These are phyloP conservation scores for Plasmopara halstedii DNA, from an alignment of 352 stramenopile species.

Conservation along the genomic window DNA sequence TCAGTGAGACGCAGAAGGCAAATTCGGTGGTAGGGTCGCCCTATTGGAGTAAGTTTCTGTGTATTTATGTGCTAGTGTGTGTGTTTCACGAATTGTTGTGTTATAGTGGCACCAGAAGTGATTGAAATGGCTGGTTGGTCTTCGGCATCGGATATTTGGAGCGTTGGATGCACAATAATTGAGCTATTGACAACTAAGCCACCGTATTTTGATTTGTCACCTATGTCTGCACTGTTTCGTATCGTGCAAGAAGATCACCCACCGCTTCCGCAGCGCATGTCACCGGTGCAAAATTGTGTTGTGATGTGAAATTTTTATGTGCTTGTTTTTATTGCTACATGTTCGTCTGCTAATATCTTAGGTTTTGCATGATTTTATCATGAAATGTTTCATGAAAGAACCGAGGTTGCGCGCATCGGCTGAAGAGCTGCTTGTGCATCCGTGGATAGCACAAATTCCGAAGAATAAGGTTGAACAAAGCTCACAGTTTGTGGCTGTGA, in stretches of 20 bases:
- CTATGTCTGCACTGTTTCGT: conserved; percentile 87
- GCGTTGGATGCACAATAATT: conserved; percentile 92
- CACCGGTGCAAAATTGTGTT: conserved; percentile 33
- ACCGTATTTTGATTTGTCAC: conserved; percentile 89
- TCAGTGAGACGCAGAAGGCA: conserved; percentile 82
- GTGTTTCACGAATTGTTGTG: conserved; percentile 2
- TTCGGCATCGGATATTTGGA: conserved; percentile 92
- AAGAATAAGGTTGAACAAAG: conserved; percentile 86
- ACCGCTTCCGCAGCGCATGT: conserved; percentile 84
- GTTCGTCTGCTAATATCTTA: conserved; percentile 7
- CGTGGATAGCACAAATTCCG: conserved; percentile 87
- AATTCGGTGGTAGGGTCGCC: conserved; percentile 90
- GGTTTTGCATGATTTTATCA: conserved; percentile 88
- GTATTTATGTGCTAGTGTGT: not conserved
- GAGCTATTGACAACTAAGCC: conserved; percentile 90
- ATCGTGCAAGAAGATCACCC: conserved; percentile 92
- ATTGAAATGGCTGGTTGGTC: conserved; percentile 93
- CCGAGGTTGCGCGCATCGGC: conserved; percentile 71
- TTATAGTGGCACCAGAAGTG: conserved; percentile 90
- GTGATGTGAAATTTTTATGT: not conserved
- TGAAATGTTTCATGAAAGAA: conserved; percentile 91
- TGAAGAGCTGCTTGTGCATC: conserved; percentile 79
- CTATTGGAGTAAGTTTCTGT: conserved; percentile 85
- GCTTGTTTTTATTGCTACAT: not conserved
- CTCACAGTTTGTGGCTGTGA: conserved; percentile 68